Evolutionary conservation across 495 filamentous ascomycete species (phyloP), one percentile per base, ranked within the genome.

Genomic region (Elasticomyces elasticus): DNA sequence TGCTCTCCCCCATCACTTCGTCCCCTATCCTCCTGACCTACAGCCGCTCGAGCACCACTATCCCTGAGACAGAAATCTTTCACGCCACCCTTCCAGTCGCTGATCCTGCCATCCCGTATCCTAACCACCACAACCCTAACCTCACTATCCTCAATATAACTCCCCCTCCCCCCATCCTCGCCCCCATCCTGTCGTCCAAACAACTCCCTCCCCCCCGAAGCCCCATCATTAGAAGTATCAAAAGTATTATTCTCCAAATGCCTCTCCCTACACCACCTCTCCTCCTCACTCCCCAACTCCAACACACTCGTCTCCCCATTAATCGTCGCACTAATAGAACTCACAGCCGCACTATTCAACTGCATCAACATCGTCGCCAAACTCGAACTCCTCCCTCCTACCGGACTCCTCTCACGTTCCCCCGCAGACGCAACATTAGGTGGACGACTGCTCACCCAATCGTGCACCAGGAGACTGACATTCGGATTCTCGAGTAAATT

Each of bases 221-320:
- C 42, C 27, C 20, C 52, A 22, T 22, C 40, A 44, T 20, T 20
- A 10, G 10, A 10, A 22, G n/a, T 66, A 15, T 76, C 77, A 67
- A 94, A 94, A 0, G 86, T 91, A 67, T 97, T 94, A 65, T 96
- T 95, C 69, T 88, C 89, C 58, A 95, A 62, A 73, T 98, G 92
- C 59, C 74, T 73, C 49, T 80, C 78, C 60, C 85, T 84, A 62
- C 84, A 95, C 76, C 82, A 96, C 13, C 61, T 53, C 67, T 96
- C 92, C 63, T 94, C 85, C 37, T 86, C 85, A 1, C 80, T 85
- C 1, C 82, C 88, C 5, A 71, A 63, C 5, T 81, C 74, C 31
- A 94, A 74, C 33, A 98, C 72, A 25, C 76, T 70, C 1, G 92
- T 91, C 27, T 78, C 72, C 9, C 92, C 92, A 60, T 90, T 92